Percentiles rank a stretch among this genome's conserved stretches.
phyloP scores from a whole-genome alignment of 768 basidiomycete species.

The Suillus lakei region DNA sequence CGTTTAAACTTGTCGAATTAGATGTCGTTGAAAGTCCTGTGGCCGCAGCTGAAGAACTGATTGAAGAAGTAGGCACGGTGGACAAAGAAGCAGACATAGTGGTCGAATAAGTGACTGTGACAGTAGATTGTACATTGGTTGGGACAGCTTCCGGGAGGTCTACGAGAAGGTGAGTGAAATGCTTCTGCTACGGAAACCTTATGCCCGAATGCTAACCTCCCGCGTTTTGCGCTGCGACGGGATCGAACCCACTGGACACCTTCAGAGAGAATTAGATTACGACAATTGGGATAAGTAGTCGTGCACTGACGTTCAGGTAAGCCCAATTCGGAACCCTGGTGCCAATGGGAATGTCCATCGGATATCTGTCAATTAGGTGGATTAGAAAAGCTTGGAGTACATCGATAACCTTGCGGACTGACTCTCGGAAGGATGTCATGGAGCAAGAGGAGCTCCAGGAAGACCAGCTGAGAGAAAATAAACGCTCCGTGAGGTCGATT shows the following conservation, averaged over 20 bases:
- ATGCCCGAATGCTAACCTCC: constrained; percentile 26
- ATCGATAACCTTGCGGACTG: constrained; percentile 10
- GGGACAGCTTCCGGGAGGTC: constrained; percentile 51
- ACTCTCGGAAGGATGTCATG: constrained; percentile 36
- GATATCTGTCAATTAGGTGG: constrained; percentile 42
- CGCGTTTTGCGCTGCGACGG: constrained; percentile 38
- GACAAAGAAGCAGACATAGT: constrained; percentile 21
- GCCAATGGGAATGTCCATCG: constrained; percentile 49
- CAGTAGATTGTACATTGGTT: constrained; percentile 33
- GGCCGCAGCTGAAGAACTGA: constrained; percentile 13
- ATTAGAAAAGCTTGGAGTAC: not conserved
- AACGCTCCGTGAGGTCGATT: not conserved
- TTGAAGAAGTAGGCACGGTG: constrained; percentile 10
- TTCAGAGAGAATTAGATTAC: constrained; percentile 7
- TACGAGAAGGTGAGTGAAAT: constrained; percentile 20
- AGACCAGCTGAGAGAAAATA: constrained; percentile 46
- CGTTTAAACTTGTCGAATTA: constrained; percentile 28
- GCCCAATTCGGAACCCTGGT: constrained; percentile 68
- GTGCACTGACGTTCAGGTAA: constrained; percentile 57
- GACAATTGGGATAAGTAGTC: constrained; percentile 18
- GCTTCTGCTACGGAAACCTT: not conserved
- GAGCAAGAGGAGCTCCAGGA: constrained; percentile 54
- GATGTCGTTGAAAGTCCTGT: constrained; percentile 14
- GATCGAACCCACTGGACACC: constrained; percentile 44
- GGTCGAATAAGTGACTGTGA: constrained; percentile 14